phyloP scores from a whole-genome alignment of 2,329 filamentous ascomycete species.

The Pseudogymnoascus sp. region DNA sequence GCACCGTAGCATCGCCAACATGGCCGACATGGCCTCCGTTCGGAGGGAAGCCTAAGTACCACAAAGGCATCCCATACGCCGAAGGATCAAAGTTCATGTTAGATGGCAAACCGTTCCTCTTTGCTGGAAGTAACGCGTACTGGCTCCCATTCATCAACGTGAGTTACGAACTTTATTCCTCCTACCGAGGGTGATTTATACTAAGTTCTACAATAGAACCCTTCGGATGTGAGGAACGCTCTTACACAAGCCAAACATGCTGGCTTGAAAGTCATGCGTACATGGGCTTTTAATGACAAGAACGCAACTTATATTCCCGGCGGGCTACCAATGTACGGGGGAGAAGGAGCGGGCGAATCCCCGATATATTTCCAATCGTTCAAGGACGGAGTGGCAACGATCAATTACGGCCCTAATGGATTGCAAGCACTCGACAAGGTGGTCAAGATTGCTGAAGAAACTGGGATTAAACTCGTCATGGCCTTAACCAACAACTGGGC shows the following conservation, averaged over 20 bases:
- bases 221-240: slow-evolving; percentile 28
- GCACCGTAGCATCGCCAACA: background rate
- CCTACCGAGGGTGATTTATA: slow-evolving; percentile 37
- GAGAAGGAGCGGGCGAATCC: slow-evolving; percentile 21
- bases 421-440: slow-evolving; percentile 43
- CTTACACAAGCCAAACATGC: slow-evolving; percentile 31
- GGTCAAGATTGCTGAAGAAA: slow-evolving; percentile 41
- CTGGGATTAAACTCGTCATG: slow-evolving; percentile 46
- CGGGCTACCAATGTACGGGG: slow-evolving; percentile 43
- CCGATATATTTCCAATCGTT: slow-evolving; percentile 22
- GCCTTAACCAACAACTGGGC: slow-evolving; percentile 53
- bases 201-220: background rate
- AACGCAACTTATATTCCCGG: slow-evolving; percentile 42
- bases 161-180: slow-evolving; percentile 14
- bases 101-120: slow-evolving; percentile 48
- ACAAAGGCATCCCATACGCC: slow-evolving; percentile 40
- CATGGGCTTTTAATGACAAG: slow-evolving; percentile 52
- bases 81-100: slow-evolving; percentile 45
- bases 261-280: slow-evolving; percentile 46
- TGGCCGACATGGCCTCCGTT: background rate
- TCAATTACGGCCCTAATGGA: slow-evolving; percentile 28
- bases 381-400: slow-evolving; percentile 19
- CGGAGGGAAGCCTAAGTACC: background rate
- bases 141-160: slow-evolving; percentile 50
- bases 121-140: slow-evolving; percentile 51